Evolutionary conservation across 306 rosid species (phyloP).

Genomic region (Sicyos edulis): DNA sequence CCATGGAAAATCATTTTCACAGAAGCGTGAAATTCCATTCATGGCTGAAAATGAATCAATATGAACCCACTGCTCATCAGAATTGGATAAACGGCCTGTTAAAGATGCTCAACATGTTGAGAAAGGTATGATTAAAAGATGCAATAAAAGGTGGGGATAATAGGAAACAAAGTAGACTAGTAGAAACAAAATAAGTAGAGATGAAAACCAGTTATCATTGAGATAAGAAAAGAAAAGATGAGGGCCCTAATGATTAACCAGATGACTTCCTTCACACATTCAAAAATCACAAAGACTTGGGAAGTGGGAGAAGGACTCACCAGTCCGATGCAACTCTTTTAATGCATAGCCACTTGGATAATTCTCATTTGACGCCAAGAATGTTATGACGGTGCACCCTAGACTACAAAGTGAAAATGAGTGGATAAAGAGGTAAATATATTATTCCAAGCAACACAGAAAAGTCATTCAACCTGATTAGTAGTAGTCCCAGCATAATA

Average conservation of each 20-base stretch:
- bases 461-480: constrained; percentile 54
- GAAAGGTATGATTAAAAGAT: background rate
- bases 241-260: background rate
- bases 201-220: constrained; percentile 3
- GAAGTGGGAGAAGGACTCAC: constrained; percentile 32
- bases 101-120: constrained; percentile 16
- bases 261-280: background rate
- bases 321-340: constrained; percentile 54
- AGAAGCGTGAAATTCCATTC: constrained; percentile 93
- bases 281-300: background rate
- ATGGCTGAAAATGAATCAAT: constrained; percentile 95
- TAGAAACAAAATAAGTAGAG: background rate
- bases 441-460: constrained; percentile 21
- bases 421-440: constrained; percentile 19
- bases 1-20: constrained; percentile 71
- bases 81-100: constrained; percentile 44
- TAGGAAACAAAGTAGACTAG: constrained; percentile 6
- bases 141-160: background rate
- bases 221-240: background rate
- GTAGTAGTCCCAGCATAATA: constrained; percentile 51
- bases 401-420: constrained; percentile 60
- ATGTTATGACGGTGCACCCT: constrained; percentile 61
- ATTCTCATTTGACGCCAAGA: constrained; percentile 83
- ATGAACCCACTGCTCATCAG: constrained; percentile 61
- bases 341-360: constrained; percentile 89